Base-by-base conservation (phyloP, 768 basidiomycete genomes). In the Russula earlei region DNA sequence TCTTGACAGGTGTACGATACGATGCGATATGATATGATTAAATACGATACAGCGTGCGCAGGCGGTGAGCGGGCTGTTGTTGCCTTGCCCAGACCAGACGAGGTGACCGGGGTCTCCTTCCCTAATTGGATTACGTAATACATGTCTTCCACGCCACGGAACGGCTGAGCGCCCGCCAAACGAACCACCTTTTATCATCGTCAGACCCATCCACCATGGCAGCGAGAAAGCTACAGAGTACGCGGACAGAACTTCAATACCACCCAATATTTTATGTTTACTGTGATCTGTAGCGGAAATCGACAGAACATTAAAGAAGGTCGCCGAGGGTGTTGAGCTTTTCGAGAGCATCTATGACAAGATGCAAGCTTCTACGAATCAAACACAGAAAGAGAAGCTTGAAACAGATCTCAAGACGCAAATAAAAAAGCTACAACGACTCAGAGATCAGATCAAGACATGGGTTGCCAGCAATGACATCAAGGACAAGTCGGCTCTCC, bases 381-480 rank as follows among this genome's bases (percentile, higher is more conserved):
- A 94, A 70, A 90, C 95, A 0, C 94, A 97, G 75, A 97, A 97
- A 70, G 96, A 98, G 81, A 99, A 99, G 72, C 83, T 91, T 49
- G 96, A 99, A 70, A 84, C 78, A 4, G 87, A 98, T 64, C 75
- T 98, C 68, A 93, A 98, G 75, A 95, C 93, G 48, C 96, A 99
- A 77, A 98, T 99, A 67, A 99, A 99, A 83, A 90, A 90, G 70
- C 78, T 91, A 0, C 87, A 91, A 70, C 79, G 87, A 58, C 69
- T 89, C 60, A 75, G 87, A 60, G 87, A 91, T 74, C 87, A 90
- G 74, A 88, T 91, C 71, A 91, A 91, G 74, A 91, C 91, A 2
- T 99, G 96, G 96, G 83, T 95, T 43, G 86, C 91, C 43, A 92
- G 85, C 72, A 92, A 91, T 70, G 96, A 99, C 74, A 96, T 99